Evolutionary conservation across 192 early-diverging fungal genomes (phyloP), one percentile per base, ranked within the genome.

Genomic region (Lobulomyces angularis): DNA sequence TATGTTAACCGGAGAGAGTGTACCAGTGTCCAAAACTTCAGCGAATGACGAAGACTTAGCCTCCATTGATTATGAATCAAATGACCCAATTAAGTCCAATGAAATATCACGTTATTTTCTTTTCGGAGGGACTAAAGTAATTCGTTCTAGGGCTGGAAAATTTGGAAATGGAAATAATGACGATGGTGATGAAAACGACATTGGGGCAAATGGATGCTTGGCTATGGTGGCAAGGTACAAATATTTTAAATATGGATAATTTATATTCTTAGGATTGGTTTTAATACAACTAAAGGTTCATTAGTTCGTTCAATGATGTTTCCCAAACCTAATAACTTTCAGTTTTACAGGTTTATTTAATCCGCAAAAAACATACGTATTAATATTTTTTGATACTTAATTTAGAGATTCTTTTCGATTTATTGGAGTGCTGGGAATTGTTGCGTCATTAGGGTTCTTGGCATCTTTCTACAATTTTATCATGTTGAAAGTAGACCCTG

Each of bases 391-490:
- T n/a, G n/a, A n/a, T n/a, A n/a, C n/a, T n/a, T n/a, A n/a, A n/a
- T n/a, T n/a, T n/a, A n/a, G n/a, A n/a, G 96, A 99, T 50, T 86
- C 92, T 21, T 90, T 97, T 65, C 71, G 82, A 19, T 99, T 97
- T 47, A 89, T 97, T 37, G 88, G 88, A 31, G 84, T 97, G 9
- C 57, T 99, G 24, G 77, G 80, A 17, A 50, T 74, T 1, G 82
- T 99, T 51, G 84, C 93, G 11, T 51, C 67, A 6, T 21, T 86
- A 20, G 91, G 96, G 0, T 96, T 95, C 58, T n/a, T 88, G 19
- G 74, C 77, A 3, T 86, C 87, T 27, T 62, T 88, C 24, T 69
- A 82, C 58, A 86, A 91, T 59, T 99, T 99, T 65, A 57, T 92
- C 55, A 62, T 74, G 5, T 69, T 88, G 41, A 79, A 78, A 2